phyloP scores from a whole-genome alignment of 1,284 basidiomycete species.

The Sporisorium sorghi region DNA sequence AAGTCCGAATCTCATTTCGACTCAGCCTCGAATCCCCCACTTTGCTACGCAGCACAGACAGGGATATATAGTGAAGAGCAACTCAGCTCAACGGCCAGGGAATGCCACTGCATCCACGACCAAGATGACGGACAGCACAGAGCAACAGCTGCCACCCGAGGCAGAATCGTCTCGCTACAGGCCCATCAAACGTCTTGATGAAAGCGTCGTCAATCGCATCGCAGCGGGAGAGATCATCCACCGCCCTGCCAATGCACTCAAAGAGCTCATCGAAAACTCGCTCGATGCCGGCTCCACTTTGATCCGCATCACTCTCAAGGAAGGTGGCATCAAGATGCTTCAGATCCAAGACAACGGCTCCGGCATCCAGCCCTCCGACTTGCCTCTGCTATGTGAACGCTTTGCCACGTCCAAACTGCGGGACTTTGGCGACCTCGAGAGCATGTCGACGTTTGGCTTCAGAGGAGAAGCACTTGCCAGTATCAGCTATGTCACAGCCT shows the following conservation, averaged over 20 bases:
- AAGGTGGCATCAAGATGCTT: conserved; percentile 92
- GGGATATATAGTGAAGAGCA: neutral
- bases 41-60: neutral
- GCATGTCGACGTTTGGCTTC: conserved; percentile 94
- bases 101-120: too few relatives aligned
- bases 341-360: conserved; percentile 97
- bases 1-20: conserved; percentile 10
- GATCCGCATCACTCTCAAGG: conserved; percentile 89
- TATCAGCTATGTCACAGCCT: conserved; percentile 88
- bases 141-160: conserved; percentile 30
- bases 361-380: conserved; percentile 81
- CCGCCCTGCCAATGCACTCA: conserved; percentile 92
- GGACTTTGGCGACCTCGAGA: conserved; percentile 85
- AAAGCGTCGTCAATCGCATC: conserved; percentile 75
- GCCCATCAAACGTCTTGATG: conserved; percentile 67
- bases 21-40: conserved; percentile 11
- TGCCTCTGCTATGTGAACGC: conserved; percentile 90
- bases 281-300: conserved; percentile 90
- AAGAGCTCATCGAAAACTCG: conserved; percentile 94
- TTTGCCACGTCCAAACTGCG: conserved; percentile 96
- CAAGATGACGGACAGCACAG: conserved; percentile 22
- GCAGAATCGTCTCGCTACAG: conserved; percentile 36
- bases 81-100: neutral
- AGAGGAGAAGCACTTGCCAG: conserved; percentile 96
- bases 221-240: conserved; percentile 88